These are phyloP conservation scores for Cynara cardunculus DNA, from an alignment of 129 eudicot species.

Conservation along the genomic window DNA sequence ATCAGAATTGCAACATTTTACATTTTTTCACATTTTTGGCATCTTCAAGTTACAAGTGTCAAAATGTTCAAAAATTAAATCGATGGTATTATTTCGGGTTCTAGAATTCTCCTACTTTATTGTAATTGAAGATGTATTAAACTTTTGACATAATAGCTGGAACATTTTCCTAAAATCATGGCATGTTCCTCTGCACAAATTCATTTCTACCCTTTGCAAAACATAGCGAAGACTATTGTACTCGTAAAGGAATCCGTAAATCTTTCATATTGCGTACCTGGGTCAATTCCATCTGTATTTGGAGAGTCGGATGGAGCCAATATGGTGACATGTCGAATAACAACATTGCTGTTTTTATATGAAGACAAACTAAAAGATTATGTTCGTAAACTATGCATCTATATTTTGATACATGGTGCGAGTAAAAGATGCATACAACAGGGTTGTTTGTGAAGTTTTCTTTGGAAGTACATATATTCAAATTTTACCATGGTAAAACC, in stretches of 20 bases:
- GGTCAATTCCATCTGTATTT: conserved; percentile 67
- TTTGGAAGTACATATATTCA: background rate
- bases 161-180: too few species aligned
- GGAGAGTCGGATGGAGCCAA: conserved; percentile 69
- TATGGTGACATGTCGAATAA: conserved; percentile 63
- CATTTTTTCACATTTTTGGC: too few species aligned
- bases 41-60: too few species aligned
- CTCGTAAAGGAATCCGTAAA: background rate
- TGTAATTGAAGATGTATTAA: too few species aligned
- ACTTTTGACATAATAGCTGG: too few species aligned
- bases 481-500: too few species aligned
- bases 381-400: background rate
- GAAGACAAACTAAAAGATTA: background rate
- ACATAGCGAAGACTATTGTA: background rate
- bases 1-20: too few species aligned
- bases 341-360: conserved; percentile 50
- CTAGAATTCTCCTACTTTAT: too few species aligned
- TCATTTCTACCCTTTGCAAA: background rate
- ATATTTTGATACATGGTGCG: background rate
- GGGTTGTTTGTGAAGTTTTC: background rate
- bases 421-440: background rate
- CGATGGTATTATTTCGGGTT: too few species aligned
- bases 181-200: background rate
- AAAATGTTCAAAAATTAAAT: too few species aligned
- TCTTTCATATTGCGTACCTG: conserved; percentile 42